Conservation (phyloP, 352 stramenopile species). For the Aphanomyces euteiches region DNA sequence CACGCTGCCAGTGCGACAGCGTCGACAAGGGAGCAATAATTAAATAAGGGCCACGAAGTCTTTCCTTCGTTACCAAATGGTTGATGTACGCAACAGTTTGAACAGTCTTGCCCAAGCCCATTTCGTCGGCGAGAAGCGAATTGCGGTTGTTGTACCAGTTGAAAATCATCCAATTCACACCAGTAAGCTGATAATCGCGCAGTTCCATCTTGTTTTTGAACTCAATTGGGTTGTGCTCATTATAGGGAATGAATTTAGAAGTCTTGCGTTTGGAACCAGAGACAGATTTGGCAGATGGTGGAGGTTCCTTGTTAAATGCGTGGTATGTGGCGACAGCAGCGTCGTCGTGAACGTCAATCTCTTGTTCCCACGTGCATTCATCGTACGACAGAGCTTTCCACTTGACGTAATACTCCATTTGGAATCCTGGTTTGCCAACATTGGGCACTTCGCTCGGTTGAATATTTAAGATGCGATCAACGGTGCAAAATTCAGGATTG, state of each 20-base stretch:
- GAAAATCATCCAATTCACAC: slow-evolving; percentile 99
- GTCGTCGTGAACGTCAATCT: slow-evolving; percentile 92
- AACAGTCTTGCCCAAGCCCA: slow-evolving; percentile 95
- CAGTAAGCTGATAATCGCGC: slow-evolving; percentile 98
- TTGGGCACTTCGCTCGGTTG: slow-evolving; percentile 53
- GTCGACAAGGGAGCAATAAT: slow-evolving; percentile 98
- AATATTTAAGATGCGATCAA: slow-evolving; percentile 87
- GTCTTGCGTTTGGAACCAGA: slow-evolving; percentile 42
- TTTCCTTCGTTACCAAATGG: slow-evolving; percentile 93
- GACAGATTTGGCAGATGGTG: slow-evolving; percentile 33
- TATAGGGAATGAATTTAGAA: slow-evolving; percentile 68
- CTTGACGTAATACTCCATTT: slow-evolving; percentile 98
- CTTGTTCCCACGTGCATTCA: slow-evolving; percentile 97
- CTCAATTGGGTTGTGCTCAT: slow-evolving; percentile 47
- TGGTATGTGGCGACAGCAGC: slow-evolving; percentile 79
- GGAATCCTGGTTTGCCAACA: slow-evolving; percentile 34
- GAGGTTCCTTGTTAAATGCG: slow-evolving; percentile 51
- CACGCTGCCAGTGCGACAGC: slow-evolving; percentile 97
- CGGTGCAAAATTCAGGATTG: slow-evolving; percentile 83
- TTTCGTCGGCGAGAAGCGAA: slow-evolving; percentile 99
- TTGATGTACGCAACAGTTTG: slow-evolving; percentile 96
- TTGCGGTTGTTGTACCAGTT: slow-evolving; percentile 98
- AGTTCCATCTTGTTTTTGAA: slow-evolving; percentile 80
- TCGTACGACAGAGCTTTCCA: slow-evolving; percentile 98
- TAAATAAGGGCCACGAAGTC: slow-evolving; percentile 93